These are phyloP conservation scores for Naganishia randhawae DNA, from an alignment of 768 basidiomycete genomes.

Conservation along the genomic window DNA sequence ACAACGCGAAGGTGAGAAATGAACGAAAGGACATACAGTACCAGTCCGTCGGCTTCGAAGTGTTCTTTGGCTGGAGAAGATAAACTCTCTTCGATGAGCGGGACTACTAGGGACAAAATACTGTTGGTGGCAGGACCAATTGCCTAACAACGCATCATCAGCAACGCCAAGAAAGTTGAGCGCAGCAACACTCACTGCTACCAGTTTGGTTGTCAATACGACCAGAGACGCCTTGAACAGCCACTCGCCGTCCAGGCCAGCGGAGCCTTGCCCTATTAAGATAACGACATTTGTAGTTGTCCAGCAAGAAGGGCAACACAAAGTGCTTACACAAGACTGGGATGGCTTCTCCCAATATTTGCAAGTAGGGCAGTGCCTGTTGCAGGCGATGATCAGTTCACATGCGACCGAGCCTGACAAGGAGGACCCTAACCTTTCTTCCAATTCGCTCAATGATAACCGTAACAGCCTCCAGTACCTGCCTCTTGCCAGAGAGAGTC, in stretches of 20 bases:
- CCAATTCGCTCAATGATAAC: slow-evolving; percentile 46
- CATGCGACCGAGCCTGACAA: not conserved
- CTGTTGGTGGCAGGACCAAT: slow-evolving; percentile 13
- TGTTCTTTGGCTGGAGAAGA: slow-evolving; percentile 46
- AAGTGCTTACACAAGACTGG: slow-evolving; percentile 41
- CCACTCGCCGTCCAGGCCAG: slow-evolving; percentile 48
- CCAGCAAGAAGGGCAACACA: not conserved
- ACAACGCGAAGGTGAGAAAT: not conserved
- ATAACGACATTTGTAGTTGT: not conserved
- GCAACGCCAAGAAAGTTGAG: not conserved
- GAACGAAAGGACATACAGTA: slow-evolving; percentile 35
- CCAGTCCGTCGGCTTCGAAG: slow-evolving; percentile 48
- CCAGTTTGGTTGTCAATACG: slow-evolving; percentile 44
- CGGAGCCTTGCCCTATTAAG: slow-evolving; percentile 40
- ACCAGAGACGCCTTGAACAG: slow-evolving; percentile 50
- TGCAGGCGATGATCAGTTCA: not conserved
- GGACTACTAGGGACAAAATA: slow-evolving; percentile 46
- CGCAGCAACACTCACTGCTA: slow-evolving; percentile 30
- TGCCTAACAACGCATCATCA: not conserved
- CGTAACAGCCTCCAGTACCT: slow-evolving; percentile 43
- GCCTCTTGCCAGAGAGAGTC: slow-evolving; percentile 45
- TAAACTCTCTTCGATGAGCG: slow-evolving; percentile 48
- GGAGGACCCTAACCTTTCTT: slow-evolving; percentile 34
- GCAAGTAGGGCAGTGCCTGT: slow-evolving; percentile 43
- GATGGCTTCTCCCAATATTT: slow-evolving; percentile 41